A percentile compares a stretch with the other conserved stretches of the same genome.
phyloP scores from a whole-genome alignment of 2,329 filamentous ascomycete genomes.

The Cordyceps fumosorosea region DNA sequence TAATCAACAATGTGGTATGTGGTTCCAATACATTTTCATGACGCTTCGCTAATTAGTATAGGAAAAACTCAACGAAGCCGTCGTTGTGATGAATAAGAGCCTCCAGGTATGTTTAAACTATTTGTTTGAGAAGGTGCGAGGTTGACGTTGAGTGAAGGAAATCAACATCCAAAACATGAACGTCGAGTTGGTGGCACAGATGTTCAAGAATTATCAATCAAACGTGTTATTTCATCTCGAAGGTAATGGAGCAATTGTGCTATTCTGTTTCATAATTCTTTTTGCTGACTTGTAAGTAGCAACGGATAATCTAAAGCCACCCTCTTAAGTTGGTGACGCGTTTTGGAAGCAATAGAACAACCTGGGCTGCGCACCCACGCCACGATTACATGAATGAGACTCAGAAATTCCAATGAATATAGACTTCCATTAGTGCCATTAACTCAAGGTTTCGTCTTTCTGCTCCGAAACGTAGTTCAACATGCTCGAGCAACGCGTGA shows the following conservation, averaged over 20 bases:
- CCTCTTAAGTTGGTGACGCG: slow-evolving; percentile 42
- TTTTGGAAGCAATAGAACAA: not conserved
- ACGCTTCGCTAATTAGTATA: slow-evolving; percentile 30
- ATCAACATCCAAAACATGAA: slow-evolving; percentile 99
- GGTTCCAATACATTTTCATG: not conserved
- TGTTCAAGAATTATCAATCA: slow-evolving; percentile 99
- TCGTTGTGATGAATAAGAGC: slow-evolving; percentile 86
- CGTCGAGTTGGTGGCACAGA: slow-evolving; percentile 92
- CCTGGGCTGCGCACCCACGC: not conserved
- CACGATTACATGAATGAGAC: not conserved
- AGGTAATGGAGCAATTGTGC: slow-evolving; percentile 48
- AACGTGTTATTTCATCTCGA: slow-evolving; percentile 96
- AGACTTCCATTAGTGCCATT: too few relatives aligned
- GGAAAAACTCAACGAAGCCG: slow-evolving; percentile 96
- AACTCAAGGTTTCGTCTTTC: not conserved
- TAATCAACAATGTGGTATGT: slow-evolving; percentile 93
- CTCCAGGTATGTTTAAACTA: slow-evolving; percentile 56
- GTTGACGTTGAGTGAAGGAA: slow-evolving; percentile 49
- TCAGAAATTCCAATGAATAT: not conserved
- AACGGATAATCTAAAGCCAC: slow-evolving; percentile 77
- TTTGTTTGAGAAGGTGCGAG: not conserved
- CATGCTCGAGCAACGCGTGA: not conserved
- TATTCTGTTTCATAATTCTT: not conserved
- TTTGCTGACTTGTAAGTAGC: slow-evolving; percentile 42
- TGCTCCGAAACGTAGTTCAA: not conserved